Conservation (phyloP, 2,329 filamentous ascomycete species). For the Ustilaginoidea virens region DNA sequence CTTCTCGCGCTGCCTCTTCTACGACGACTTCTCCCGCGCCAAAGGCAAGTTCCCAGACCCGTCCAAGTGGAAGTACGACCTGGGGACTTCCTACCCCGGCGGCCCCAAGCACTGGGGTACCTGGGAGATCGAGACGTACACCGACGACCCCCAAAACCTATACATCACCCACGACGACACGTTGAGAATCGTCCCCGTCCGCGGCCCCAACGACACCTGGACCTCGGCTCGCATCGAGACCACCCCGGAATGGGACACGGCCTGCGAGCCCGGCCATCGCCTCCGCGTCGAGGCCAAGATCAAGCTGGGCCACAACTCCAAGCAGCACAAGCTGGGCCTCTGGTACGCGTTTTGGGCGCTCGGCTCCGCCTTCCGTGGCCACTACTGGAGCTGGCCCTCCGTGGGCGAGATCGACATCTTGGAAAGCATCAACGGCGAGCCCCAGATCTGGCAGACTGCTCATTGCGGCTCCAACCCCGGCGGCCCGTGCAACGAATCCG, state of each 20-base stretch:
- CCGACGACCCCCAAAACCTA: constrained; percentile 22
- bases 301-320: constrained; percentile 16
- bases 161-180: constrained; percentile 19
- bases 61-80: constrained; percentile 26
- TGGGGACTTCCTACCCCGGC: constrained; percentile 30
- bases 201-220: constrained; percentile 19
- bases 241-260: constrained; percentile 15
- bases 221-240: constrained; percentile 30
- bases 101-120: constrained; percentile 32
- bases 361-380: constrained; percentile 20
- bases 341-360: constrained; percentile 33
- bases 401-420: constrained; percentile 30
- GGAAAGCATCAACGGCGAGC: constrained; percentile 24
- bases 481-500: constrained; percentile 26
- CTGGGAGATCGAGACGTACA: constrained; percentile 31
- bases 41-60: constrained; percentile 14
- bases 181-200: constrained; percentile 19
- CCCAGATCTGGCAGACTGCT: constrained; percentile 18
- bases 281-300: constrained; percentile 24
- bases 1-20: constrained; percentile 11
- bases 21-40: constrained; percentile 12
- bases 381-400: constrained; percentile 24
- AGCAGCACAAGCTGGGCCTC: constrained; percentile 19
- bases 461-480: constrained; percentile 25
- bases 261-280: constrained; percentile 15